Evolutionary conservation across 257 asterid species (phyloP), one percentile per base, ranked within the genome.

Genomic region (Linderniella brevidens): DNA sequence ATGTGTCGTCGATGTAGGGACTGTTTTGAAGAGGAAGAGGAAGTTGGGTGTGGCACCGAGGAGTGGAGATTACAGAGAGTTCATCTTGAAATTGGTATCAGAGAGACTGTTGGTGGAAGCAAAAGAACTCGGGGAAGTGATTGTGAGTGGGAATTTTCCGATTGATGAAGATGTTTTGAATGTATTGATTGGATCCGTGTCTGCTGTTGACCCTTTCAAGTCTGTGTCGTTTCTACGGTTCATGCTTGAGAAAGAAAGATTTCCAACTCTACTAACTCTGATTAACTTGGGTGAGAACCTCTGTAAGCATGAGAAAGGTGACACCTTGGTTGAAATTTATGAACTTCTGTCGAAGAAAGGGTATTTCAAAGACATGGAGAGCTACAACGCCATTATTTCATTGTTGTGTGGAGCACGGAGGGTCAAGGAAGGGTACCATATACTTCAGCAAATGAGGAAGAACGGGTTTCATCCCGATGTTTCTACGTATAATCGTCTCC

Each of bases 21-120:
- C 46, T 54, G 63, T 79, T 54, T 60, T 83, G 71, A 87, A 87
- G 74, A 83, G 66, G 82, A 87, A 87, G 60, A 77, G 97, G 9
- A 87, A 80, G 72, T 58, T 83, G 40, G 95, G 97, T 9, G 97
- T 83, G 62, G 88, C 95, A 0, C 97, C 93, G 15, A 60, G 95
- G 68, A 59, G 62, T 4, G 68, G 25, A 0, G 92, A 78, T 41
- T 87, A 83, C 37, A 62, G 61, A 46, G 69, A 70, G 35, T 70
- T 80, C 49, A 70, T 83, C 43, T 76, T 65, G 54, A 66, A 67
- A 58, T 67, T 80, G 72, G 75, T 83, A 61, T 66, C 82, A 0
- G 79, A 74, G 63, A 72, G 77, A 64, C 60, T 75, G 42, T 51
- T 74, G 11, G 19, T 12, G 45, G 92, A 83, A 66, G 95, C 84